Evolutionary conservation across 306 rosid species (phyloP).

Genomic region (Corylus heterophylla): DNA sequence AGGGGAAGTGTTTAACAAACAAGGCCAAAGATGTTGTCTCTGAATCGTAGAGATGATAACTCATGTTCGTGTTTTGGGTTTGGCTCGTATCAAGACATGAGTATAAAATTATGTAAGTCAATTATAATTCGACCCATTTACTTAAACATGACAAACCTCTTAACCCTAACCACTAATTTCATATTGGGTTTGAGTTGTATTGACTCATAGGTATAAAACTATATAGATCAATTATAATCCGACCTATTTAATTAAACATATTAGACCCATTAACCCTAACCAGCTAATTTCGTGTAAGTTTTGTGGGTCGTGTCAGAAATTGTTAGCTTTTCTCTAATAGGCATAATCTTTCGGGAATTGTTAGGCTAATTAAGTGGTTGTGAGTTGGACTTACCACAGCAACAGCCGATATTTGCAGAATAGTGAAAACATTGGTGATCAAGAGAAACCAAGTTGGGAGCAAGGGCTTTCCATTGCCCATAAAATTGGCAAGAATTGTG

Average conservation of each 20-base stretch:
- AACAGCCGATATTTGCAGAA: constrained; percentile 62
- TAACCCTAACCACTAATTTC: too few species aligned
- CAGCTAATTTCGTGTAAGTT: too few species aligned
- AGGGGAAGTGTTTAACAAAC: too few species aligned
- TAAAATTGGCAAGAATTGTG: constrained; percentile 54
- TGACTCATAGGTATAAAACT: not conserved
- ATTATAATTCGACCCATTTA: too few species aligned
- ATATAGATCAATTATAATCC: not conserved
- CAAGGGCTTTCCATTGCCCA: constrained; percentile 35
- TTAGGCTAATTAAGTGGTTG: not conserved
- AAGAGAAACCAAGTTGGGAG: constrained; percentile 72
- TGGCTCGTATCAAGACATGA: not conserved
- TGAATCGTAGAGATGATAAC: too few species aligned
- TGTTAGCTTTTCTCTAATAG: too few species aligned
- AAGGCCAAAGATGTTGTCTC: too few species aligned
- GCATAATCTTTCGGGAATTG: not conserved
- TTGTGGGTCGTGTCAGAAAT: too few species aligned
- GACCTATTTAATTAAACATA: too few species aligned
- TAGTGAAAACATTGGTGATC: constrained; percentile 56
- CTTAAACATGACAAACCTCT: too few species aligned
- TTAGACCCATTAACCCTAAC: too few species aligned
- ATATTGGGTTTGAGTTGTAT: not conserved
- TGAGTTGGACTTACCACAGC: constrained; percentile 51
- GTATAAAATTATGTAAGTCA: not conserved
- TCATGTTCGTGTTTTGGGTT: not conserved